Percentiles rank a stretch among this genome's conserved stretches.
Conservation (phyloP, 106 monocot species). For the Dioscorea zingiberensis region DNA sequence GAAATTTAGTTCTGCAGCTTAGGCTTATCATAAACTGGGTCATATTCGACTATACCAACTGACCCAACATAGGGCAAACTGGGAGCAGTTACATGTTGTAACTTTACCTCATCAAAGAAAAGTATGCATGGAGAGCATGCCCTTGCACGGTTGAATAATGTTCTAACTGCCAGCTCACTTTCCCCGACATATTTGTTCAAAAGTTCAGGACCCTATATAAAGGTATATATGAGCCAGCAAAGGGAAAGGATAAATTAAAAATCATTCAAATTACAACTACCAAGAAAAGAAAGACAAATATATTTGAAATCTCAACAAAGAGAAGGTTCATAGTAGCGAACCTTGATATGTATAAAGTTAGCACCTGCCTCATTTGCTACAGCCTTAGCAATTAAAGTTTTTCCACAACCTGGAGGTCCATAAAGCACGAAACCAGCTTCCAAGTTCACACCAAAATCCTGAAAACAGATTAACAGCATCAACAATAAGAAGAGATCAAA, state of each 20-base stretch:
- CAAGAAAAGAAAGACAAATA: not conserved
- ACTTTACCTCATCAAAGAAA: conserved; percentile 93
- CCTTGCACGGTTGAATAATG: conserved; percentile 82
- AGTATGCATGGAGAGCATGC: conserved; percentile 89
- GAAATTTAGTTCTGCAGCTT: no score
- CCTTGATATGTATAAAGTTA: conserved; percentile 96
- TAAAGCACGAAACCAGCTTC: conserved; percentile 79
- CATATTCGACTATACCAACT: no score
- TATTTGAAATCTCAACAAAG: not conserved
- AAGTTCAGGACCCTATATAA: conserved; percentile 74
- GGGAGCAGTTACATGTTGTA: no score
- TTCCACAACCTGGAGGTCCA: conserved; percentile 98
- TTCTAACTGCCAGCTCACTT: conserved; percentile 82
- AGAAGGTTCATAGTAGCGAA: conserved; percentile 7
- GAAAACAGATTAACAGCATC: conserved; percentile 10
- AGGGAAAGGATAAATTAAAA: not conserved
- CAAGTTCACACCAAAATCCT: conserved; percentile 74
- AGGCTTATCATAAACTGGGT: no score
- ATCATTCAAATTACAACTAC: not conserved
- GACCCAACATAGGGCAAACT: no score
- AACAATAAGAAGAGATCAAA: not conserved
- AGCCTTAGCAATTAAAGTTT: conserved; percentile 96
- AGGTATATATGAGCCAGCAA: conserved; percentile 2
- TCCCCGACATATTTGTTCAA: conserved; percentile 96
- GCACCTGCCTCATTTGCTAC: conserved; percentile 89